Evolutionary conservation across 1,139 yeast species (phyloP).

Genomic region (Blastobotrys petasosporus): DNA sequence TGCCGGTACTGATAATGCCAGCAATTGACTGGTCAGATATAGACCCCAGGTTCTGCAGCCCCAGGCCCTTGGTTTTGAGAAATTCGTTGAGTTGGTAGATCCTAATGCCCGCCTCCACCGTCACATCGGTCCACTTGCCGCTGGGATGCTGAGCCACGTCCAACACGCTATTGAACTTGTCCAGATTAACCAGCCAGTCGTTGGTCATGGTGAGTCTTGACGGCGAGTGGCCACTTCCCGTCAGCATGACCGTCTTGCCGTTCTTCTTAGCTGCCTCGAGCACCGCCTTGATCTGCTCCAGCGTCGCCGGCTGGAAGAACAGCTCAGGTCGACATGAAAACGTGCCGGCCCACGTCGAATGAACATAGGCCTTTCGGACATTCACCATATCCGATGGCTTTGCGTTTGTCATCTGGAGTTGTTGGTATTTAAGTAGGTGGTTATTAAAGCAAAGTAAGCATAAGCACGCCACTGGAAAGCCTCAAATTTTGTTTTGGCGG

Average conservation of each 20-base stretch:
- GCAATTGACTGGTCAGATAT: constrained; percentile 92
- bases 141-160: constrained; percentile 38
- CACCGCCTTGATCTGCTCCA: constrained; percentile 58
- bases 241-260: constrained; percentile 69
- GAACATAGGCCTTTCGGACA: constrained; percentile 26
- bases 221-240: constrained; percentile 96
- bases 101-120: constrained; percentile 89
- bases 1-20: constrained; percentile 92
- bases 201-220: constrained; percentile 81
- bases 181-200: constrained; percentile 87
- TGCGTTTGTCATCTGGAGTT: no score
- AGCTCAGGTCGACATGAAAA: constrained; percentile 70
- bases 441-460: no score
- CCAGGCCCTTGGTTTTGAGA: constrained; percentile 58
- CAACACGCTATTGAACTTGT: constrained; percentile 51
- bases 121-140: constrained; percentile 75
- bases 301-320: constrained; percentile 64
- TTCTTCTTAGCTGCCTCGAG: constrained; percentile 58
- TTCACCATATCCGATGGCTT: not conserved
- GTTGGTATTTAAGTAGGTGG: no score
- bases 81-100: constrained; percentile 69
- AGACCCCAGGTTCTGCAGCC: constrained; percentile 88
- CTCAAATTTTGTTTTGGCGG: no score
- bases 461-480: no score
- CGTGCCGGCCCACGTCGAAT: constrained; percentile 90